Conservation (phyloP, 2,329 filamentous ascomycete species). For the Sclerotinia glacialis region DNA sequence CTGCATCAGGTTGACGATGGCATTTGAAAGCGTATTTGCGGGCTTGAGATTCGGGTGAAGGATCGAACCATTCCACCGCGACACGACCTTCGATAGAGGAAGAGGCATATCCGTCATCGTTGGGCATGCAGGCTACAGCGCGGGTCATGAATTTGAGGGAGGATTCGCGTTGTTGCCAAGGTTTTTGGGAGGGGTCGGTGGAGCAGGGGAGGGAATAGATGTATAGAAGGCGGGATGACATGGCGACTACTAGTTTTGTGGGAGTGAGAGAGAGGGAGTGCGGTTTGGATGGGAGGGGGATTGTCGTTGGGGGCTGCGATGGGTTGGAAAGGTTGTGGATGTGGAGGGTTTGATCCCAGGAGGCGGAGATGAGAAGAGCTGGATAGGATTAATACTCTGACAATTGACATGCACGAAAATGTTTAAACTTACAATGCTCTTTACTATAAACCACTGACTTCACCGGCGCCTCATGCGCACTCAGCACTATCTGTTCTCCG, state of each 20-base stretch:
- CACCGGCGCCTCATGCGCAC: constrained; percentile 75
- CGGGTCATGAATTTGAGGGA: constrained; percentile 95
- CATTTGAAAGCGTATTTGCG: constrained; percentile 99
- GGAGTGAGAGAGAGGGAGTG: constrained; percentile 78
- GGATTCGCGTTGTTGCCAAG: constrained; percentile 91
- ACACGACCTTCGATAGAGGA: constrained; percentile 93
- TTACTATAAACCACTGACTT: constrained; percentile 80
- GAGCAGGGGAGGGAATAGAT: constrained; percentile 86
- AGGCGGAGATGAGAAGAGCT: constrained; percentile 80
- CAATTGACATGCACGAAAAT: not conserved
- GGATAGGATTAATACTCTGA: constrained; percentile 16
- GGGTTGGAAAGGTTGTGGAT: constrained; percentile 65
- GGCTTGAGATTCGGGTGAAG: constrained; percentile 78
- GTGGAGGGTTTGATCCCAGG: constrained; percentile 91
- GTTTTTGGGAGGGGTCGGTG: constrained; percentile 58
- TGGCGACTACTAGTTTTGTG: constrained; percentile 87
- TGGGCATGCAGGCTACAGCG: constrained; percentile 92
- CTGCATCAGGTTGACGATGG: constrained; percentile 71
- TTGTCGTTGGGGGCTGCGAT: constrained; percentile 55
- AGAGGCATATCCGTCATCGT: constrained; percentile 89
- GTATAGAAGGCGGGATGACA: constrained; percentile 89
- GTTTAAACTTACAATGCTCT: constrained; percentile 56
- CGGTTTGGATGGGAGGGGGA: constrained; percentile 79
- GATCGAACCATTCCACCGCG: constrained; percentile 97
- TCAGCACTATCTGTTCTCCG: constrained; percentile 70